A percentile compares a stretch with the other conserved stretches of the same genome.
Evolutionary conservation across 1,284 basidiomycete species (phyloP).

Genomic region (Cutaneotrichosporon mucoides): DNA sequence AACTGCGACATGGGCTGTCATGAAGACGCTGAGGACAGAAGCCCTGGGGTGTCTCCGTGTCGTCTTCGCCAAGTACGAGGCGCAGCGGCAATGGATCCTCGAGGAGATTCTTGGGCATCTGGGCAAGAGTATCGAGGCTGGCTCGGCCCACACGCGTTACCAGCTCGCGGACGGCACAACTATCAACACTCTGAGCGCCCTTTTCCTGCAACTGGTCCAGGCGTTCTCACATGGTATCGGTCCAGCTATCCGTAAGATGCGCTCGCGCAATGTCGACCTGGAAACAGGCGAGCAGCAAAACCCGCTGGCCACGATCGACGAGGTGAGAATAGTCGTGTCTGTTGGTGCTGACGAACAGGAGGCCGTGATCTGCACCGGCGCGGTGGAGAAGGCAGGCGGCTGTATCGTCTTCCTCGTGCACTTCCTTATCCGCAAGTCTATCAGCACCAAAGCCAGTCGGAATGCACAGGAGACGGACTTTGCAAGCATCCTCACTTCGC

Average conservation of each 20-base stretch:
- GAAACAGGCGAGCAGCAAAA: constrained; percentile 41
- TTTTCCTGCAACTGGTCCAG: constrained; percentile 92
- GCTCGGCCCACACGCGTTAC: constrained; percentile 79
- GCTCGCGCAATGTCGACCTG: constrained; percentile 59
- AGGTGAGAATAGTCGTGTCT: neutral
- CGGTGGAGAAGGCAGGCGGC: neutral
- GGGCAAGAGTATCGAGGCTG: constrained; percentile 82
- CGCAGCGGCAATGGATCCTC: constrained; percentile 90
- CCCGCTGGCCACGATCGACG: constrained; percentile 2
- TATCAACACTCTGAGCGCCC: constrained; percentile 85
- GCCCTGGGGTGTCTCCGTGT: constrained; percentile 76
- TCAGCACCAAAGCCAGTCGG: constrained; percentile 67
- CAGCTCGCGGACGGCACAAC: constrained; percentile 60
- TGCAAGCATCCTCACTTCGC: constrained; percentile 79
- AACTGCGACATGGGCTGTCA: constrained; percentile 45
- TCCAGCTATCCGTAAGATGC: constrained; percentile 26
- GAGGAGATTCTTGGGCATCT: constrained; percentile 88
- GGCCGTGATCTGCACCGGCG: neutral
- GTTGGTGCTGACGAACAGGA: neutral
- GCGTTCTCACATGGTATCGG: constrained; percentile 77
- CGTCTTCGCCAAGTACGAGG: constrained; percentile 82
- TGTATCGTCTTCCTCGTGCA: neutral
- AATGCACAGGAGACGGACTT: constrained; percentile 87
- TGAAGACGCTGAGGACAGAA: constrained; percentile 76
- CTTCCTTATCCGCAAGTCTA: neutral